A percentile compares a stretch with the other conserved stretches of the same genome.
These are phyloP conservation scores for Moesziomyces sp. DNA, from an alignment of 1,284 basidiomycete genomes.

Conservation along the genomic window DNA sequence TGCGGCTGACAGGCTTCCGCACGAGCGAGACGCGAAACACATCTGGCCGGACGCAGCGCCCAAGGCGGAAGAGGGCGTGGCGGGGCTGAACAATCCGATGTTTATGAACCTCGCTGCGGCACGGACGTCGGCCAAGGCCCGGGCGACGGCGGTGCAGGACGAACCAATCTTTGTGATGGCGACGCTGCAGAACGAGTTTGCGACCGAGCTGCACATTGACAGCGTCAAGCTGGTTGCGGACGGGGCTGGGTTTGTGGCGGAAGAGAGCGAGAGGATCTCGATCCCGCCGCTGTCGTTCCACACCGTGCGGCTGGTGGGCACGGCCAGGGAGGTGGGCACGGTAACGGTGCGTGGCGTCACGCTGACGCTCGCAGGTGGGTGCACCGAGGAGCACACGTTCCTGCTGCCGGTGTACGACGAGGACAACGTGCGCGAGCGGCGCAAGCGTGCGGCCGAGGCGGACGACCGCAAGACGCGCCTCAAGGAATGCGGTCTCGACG, in stretches of 20 bases:
- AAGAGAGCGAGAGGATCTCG: slow-evolving; percentile 73
- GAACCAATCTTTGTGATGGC: slow-evolving; percentile 84
- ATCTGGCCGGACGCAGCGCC: background rate
- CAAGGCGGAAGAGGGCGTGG: slow-evolving; percentile 16
- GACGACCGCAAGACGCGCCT: slow-evolving; percentile 75
- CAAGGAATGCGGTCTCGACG: slow-evolving; percentile 78
- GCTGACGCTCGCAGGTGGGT: slow-evolving; percentile 78
- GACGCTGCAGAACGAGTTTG: slow-evolving; percentile 87
- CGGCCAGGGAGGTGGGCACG: slow-evolving; percentile 75
- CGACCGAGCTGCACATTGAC: slow-evolving; percentile 87
- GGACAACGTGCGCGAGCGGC: slow-evolving; percentile 76
- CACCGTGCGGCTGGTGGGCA: slow-evolving; percentile 78
- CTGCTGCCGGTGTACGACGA: slow-evolving; percentile 79
- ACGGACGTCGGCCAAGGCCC: slow-evolving; percentile 53
- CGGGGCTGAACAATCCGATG: slow-evolving; percentile 43
- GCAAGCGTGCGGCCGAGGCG: slow-evolving; percentile 73
- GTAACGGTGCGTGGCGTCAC: slow-evolving; percentile 81
- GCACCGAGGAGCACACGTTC: slow-evolving; percentile 76
- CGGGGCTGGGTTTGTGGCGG: slow-evolving; percentile 75
- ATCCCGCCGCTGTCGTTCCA: slow-evolving; percentile 81
- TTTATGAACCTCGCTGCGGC: slow-evolving; percentile 41
- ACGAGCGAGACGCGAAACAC: slow-evolving; percentile 73
- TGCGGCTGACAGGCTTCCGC: slow-evolving; percentile 77
- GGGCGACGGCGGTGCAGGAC: slow-evolving; percentile 80
- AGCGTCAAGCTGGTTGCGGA: slow-evolving; percentile 82